A percentile compares a stretch with the other conserved stretches of the same genome.
These are phyloP conservation scores for Xylaria hypoxylon DNA, from an alignment of 2,329 filamentous ascomycete genomes.

Conservation along the genomic window DNA sequence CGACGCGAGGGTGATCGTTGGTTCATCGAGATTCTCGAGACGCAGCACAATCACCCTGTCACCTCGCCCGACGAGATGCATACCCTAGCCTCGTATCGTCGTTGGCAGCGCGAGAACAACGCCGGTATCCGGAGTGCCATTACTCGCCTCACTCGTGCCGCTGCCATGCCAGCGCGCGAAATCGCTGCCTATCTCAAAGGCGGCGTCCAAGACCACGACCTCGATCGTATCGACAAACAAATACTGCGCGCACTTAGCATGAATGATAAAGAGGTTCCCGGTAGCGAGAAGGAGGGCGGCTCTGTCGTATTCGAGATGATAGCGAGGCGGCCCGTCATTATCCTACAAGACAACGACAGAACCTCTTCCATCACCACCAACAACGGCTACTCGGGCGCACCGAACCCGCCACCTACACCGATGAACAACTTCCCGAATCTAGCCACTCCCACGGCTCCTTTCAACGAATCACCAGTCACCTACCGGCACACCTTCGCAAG, in stretches of 20 bases:
- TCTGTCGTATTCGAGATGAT: slow-evolving; percentile 45
- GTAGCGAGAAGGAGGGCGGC: slow-evolving; percentile 33
- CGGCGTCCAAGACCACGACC: slow-evolving; percentile 42
- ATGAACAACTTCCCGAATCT: slow-evolving; percentile 4
- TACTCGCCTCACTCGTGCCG: slow-evolving; percentile 43
- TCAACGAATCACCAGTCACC: slow-evolving; percentile 12
- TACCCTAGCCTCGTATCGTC: slow-evolving; percentile 48
- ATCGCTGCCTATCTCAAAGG: slow-evolving; percentile 48
- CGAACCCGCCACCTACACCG: slow-evolving; percentile 18
- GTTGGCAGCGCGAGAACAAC: slow-evolving; percentile 50
- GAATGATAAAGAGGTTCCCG: slow-evolving; percentile 44
- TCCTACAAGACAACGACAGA: slow-evolving; percentile 40
- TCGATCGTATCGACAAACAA: slow-evolving; percentile 47
- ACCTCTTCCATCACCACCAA: slow-evolving; percentile 3
- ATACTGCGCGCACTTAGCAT: slow-evolving; percentile 48
- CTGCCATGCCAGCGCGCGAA: slow-evolving; percentile 46
- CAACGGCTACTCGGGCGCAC: slow-evolving; percentile 4
- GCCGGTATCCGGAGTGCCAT: slow-evolving; percentile 47
- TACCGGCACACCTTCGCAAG: slow-evolving; percentile 28
- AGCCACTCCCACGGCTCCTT: background rate
- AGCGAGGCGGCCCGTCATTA: slow-evolving; percentile 45
- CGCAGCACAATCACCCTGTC: slow-evolving; percentile 47
- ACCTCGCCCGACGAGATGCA: slow-evolving; percentile 48
- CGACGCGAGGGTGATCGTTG: slow-evolving; percentile 48
- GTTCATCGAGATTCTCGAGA: slow-evolving; percentile 49